These are phyloP conservation scores for Diplodia intermedia DNA, from an alignment of 2,329 filamentous ascomycete species.

Conservation along the genomic window DNA sequence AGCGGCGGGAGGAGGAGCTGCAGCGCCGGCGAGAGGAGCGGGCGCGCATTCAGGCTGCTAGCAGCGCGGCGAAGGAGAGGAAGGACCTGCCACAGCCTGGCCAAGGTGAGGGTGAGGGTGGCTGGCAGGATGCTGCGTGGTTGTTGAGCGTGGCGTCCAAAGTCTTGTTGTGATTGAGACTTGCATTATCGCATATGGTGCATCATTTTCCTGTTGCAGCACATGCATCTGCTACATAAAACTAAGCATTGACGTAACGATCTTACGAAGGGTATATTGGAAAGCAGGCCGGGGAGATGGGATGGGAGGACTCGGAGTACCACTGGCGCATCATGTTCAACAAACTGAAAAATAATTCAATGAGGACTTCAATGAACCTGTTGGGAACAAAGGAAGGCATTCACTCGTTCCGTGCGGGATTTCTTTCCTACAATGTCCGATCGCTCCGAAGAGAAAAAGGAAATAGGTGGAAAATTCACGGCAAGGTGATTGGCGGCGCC, in stretches of 20 bases:
- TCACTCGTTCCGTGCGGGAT: neutral
- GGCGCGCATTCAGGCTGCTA: slow-evolving; percentile 18
- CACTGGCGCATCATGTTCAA: slow-evolving; percentile 1
- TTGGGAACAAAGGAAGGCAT: neutral
- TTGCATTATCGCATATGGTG: slow-evolving; percentile 1
- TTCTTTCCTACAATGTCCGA: slow-evolving; percentile 10
- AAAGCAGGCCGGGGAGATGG: neutral
- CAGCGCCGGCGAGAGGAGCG: slow-evolving; percentile 44
- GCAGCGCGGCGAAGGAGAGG: slow-evolving; percentile 37
- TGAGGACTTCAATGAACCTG: too few relatives aligned
- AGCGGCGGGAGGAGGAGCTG: slow-evolving; percentile 45
- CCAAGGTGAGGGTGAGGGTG: slow-evolving; percentile 49
- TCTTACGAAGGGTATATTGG: neutral
- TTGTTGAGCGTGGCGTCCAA: slow-evolving; percentile 61
- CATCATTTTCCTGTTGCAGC: neutral
- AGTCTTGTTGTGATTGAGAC: slow-evolving; percentile 43
- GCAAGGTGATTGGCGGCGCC: neutral
- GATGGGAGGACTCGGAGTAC: slow-evolving; percentile 2
- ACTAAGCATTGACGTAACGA: slow-evolving; percentile 18
- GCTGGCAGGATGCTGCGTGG: slow-evolving; percentile 67
- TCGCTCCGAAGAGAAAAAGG: slow-evolving; percentile 6
- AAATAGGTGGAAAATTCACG: neutral
- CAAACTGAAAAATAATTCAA: neutral
- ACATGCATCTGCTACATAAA: neutral
- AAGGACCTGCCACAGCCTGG: slow-evolving; percentile 33